Base-by-base conservation (phyloP, 768 basidiomycete genomes). In the Suillus paluster region DNA sequence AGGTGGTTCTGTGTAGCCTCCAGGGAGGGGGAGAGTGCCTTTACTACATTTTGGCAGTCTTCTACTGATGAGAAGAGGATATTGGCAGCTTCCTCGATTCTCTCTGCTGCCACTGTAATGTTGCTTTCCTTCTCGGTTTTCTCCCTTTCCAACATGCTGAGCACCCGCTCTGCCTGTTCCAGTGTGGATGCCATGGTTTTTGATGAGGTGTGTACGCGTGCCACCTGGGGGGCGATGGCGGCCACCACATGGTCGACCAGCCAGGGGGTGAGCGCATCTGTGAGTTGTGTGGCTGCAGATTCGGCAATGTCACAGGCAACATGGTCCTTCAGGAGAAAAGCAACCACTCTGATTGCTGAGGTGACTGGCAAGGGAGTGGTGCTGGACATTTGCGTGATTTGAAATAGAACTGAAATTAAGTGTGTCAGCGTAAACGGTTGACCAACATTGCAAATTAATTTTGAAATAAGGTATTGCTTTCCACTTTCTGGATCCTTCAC, bases 261-360 rank as follows among this genome's bases (percentile, higher is more conserved):
- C 3, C 11, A 15, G 17, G 39, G 6, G 17, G 39, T 17, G 15
- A 41, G 39, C 1, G 39, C 17, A 6, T 41, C 39, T 7, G 17
- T 17, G 1, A 41, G 6, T 19, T 17, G 25, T 6, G 11, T 36
- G 53, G 33, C 53, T 7, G 19, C 25, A 6, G 39, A 7, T 36
- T 15, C 6, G 1, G 49, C 38, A 12, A 57, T 33, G 5, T 21
- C 30, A 10, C 41, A 57, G 19, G 12, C 15, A n/a, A 30, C 19
- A 11, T 38, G 30, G 1, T 57, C 9, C n/a, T 60, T 50, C 34
- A 60, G 36, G 3, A 60, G 17, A 38, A 36, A 60, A 0, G 59
- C 59, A 14, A 53, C 48, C 30, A 38, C 59, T 17, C 49, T 30
- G 4, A 42, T 60, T 30, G 59, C 59, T 50, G 42, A 36, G 12